Percentiles rank a stretch among this genome's conserved stretches.
Conservation (phyloP, 2,329 filamentous ascomycete species). For the Calonectria pseudoturangicola region DNA sequence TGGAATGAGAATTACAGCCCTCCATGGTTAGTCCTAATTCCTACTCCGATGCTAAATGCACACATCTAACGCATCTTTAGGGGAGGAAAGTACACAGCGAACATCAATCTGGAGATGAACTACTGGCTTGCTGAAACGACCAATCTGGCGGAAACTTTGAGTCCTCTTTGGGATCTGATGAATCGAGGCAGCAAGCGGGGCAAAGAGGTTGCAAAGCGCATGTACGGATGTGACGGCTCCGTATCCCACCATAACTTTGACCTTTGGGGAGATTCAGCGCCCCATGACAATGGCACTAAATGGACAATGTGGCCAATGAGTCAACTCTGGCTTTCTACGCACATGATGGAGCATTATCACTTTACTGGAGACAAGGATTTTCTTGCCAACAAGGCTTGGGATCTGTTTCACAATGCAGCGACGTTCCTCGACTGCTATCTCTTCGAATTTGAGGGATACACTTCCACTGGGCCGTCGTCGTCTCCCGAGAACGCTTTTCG, state of each 20-base stretch:
- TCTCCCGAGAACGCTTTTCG: constrained; percentile 1
- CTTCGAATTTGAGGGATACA: constrained; percentile 21
- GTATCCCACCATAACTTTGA: constrained; percentile 9
- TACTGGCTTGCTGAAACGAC: constrained; percentile 17
- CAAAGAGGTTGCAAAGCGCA: constrained; percentile 10
- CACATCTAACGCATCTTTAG: not conserved
- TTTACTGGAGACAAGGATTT: not conserved
- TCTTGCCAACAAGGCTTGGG: not conserved
- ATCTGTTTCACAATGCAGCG: not conserved
- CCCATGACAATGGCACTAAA: constrained; percentile 10
- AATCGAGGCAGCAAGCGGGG: not conserved
- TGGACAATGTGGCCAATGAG: constrained; percentile 25
- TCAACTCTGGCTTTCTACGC: constrained; percentile 9
- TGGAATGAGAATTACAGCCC: constrained; percentile 22
- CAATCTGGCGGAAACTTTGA: constrained; percentile 1
- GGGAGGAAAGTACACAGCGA: constrained; percentile 11
- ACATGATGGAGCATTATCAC: constrained; percentile 21
- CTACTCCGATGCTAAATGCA: not conserved
- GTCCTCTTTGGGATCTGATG: constrained; percentile 12
- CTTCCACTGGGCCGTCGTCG: constrained; percentile 1
- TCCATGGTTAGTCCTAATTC: not conserved
- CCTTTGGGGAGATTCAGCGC: constrained; percentile 10
- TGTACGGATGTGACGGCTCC: constrained; percentile 10
- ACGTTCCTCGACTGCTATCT: constrained; percentile 11
- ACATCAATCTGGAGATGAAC: constrained; percentile 17